These are phyloP conservation scores for Haberlea rhodopensis DNA, from an alignment of 257 asterid species.

Conservation along the genomic window DNA sequence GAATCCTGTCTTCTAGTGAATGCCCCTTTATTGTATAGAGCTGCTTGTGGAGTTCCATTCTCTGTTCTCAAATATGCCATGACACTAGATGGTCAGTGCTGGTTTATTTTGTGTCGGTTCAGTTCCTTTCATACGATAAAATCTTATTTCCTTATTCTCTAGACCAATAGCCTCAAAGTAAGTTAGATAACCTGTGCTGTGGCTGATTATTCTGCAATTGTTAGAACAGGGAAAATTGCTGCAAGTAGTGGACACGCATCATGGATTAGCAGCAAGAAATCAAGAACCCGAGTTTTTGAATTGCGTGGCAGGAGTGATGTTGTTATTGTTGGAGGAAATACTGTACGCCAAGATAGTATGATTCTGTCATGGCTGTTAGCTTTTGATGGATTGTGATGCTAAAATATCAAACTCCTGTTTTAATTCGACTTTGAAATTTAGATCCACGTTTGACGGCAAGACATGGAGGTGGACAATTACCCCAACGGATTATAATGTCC, in stretches of 20 bases:
- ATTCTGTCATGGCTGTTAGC: constrained; percentile 32
- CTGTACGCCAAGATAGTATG: constrained; percentile 97
- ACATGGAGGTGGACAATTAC: constrained; percentile 92
- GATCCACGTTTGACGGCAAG: constrained; percentile 97
- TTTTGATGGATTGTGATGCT: constrained; percentile 26
- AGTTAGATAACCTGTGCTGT: constrained; percentile 12
- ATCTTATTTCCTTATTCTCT: background rate
- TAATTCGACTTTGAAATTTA: constrained; percentile 38
- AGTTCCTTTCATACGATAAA: constrained; percentile 13
- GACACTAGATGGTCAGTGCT: constrained; percentile 95
- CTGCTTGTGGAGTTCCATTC: constrained; percentile 85
- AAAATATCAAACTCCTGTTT: constrained; percentile 22
- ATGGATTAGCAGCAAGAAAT: constrained; percentile 92
- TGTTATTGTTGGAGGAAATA: constrained; percentile 96
- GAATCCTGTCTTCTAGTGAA: constrained; percentile 83
- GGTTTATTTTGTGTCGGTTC: constrained; percentile 25
- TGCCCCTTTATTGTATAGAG: constrained; percentile 96
- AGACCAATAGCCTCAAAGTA: constrained; percentile 2
- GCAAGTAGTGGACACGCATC: constrained; percentile 96
- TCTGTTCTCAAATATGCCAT: constrained; percentile 94
- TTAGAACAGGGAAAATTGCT: constrained; percentile 79
- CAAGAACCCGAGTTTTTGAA: constrained; percentile 82
- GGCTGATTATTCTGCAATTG: constrained; percentile 5
- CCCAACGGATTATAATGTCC: constrained; percentile 90
- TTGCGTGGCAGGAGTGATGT: constrained; percentile 97